Conservation (phyloP, 2,329 filamentous ascomycete species). For the Fusarium luffae region DNA sequence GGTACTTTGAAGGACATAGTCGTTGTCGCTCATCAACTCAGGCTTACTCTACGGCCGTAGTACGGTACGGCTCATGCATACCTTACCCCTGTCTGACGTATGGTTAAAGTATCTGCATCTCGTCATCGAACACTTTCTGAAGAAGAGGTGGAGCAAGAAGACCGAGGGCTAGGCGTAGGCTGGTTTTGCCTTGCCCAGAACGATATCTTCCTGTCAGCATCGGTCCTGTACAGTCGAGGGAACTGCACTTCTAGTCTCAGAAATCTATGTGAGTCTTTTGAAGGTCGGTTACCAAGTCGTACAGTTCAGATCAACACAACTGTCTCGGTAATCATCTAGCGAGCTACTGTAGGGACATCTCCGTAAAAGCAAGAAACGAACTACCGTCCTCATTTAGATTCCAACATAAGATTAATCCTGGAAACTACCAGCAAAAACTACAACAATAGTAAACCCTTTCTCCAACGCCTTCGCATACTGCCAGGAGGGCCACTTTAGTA, state of each 20-base stretch:
- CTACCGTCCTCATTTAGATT: neutral
- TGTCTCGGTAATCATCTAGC: too few species aligned
- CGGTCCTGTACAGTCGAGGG: fast-evolving
- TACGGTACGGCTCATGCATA: fast-evolving
- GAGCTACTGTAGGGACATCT: neutral
- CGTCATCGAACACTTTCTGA: neutral
- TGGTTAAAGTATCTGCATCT: neutral
- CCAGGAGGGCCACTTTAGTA: neutral
- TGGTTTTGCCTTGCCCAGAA: neutral
- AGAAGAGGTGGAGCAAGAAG: neutral
- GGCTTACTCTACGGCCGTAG: neutral
- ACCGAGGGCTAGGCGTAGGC: neutral
- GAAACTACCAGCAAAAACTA: too few species aligned
- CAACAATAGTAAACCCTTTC: too few species aligned
- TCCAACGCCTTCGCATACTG: fast-evolving
- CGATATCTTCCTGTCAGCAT: too few species aligned
- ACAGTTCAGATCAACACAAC: too few species aligned
- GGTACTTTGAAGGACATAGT: neutral
- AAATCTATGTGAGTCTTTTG: too few species aligned
- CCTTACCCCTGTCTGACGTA: neutral
- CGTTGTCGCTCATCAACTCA: neutral
- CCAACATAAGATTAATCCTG: too few species aligned
- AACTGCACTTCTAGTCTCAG: too few species aligned
- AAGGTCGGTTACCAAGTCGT: too few species aligned
- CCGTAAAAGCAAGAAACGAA: fast-evolving